Conservation (phyloP, 148 eudicot genomes). For the Vaccinium corymbosum region DNA sequence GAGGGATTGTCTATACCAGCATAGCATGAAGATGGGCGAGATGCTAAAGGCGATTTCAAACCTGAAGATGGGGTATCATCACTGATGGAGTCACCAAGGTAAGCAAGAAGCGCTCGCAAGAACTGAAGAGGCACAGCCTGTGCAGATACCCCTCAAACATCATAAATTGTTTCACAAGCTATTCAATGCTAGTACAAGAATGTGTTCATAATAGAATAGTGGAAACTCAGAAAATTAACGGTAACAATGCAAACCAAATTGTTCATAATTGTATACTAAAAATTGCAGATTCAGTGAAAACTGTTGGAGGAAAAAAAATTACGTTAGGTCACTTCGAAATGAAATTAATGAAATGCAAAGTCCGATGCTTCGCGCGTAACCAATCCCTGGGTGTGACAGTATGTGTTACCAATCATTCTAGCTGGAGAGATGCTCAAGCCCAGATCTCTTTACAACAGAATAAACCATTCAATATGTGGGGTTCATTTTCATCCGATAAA, state of each 20-base stretch:
- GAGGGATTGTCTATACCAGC: slow-evolving; percentile 65
- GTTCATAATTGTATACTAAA: not conserved
- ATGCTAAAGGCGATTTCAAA: slow-evolving; percentile 85
- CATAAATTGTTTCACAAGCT: slow-evolving; percentile 10
- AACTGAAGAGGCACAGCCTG: slow-evolving; percentile 95
- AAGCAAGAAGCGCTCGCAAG: slow-evolving; percentile 82
- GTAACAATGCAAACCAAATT: not conserved
- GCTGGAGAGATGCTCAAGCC: not conserved
- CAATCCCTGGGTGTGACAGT: not conserved
- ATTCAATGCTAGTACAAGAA: slow-evolving; percentile 1
- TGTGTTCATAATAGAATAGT: not conserved
- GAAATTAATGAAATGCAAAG: not conserved
- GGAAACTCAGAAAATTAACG: not conserved
- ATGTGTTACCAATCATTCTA: not conserved
- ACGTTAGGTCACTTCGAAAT: slow-evolving; percentile 4
- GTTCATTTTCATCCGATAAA: not conserved
- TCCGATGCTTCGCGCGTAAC: too few species aligned
- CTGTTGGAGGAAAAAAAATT: not conserved
- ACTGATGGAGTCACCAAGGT: slow-evolving; percentile 77
- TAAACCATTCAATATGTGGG: not conserved
- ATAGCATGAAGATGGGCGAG: slow-evolving; percentile 57
- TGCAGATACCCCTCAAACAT: slow-evolving; percentile 17
- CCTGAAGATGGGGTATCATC: slow-evolving; percentile 49
- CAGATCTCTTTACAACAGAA: not conserved
- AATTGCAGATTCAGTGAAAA: not conserved